Conservation (phyloP, 805 yeast species). For the Sugiyamaella lignohabitans region DNA sequence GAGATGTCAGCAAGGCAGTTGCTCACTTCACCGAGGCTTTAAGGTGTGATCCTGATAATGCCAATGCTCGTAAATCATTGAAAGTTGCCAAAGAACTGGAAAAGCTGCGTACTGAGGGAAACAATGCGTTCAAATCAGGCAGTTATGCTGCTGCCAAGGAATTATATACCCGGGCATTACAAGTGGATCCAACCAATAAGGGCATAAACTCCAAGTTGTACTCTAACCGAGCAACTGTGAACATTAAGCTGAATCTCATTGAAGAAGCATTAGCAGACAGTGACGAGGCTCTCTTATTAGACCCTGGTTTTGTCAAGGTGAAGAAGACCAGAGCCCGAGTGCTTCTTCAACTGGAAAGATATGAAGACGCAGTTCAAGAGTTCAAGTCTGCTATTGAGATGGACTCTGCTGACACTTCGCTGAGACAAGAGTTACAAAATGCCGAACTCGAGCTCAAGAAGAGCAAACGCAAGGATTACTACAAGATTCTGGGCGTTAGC, state of each 20-base stretch:
- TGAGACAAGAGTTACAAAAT: slow-evolving; percentile 34
- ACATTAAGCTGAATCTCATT: slow-evolving; percentile 67
- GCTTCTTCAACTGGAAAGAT: slow-evolving; percentile 33
- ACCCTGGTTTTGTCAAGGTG: slow-evolving; percentile 64
- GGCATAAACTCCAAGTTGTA: slow-evolving; percentile 43
- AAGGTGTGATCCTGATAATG: slow-evolving; percentile 37
- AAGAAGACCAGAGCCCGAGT: slow-evolving; percentile 37
- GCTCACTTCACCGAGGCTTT: slow-evolving; percentile 37
- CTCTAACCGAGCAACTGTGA: slow-evolving; percentile 86
- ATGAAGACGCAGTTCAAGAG: slow-evolving; percentile 35
- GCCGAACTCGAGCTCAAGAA: slow-evolving; percentile 39
- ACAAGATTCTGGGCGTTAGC: slow-evolving; percentile 52
- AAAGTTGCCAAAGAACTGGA: slow-evolving; percentile 32
- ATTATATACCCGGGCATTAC: slow-evolving; percentile 69
- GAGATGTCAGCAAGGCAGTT: slow-evolving; percentile 34
- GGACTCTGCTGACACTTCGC: slow-evolving; percentile 31
- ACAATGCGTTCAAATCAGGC: slow-evolving; percentile 60
- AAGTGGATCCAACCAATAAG: slow-evolving; percentile 50
- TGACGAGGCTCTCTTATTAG: slow-evolving; percentile 57
- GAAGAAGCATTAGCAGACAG: slow-evolving; percentile 77
- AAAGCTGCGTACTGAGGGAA: slow-evolving; percentile 47
- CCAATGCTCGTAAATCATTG: slow-evolving; percentile 30
- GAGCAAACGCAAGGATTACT: slow-evolving; percentile 45
- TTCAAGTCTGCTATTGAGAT: slow-evolving; percentile 34
- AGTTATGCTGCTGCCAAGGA: slow-evolving; percentile 60